phyloP scores from a whole-genome alignment of 176 grass and related monocot genomes.

The Juncus effusus region DNA sequence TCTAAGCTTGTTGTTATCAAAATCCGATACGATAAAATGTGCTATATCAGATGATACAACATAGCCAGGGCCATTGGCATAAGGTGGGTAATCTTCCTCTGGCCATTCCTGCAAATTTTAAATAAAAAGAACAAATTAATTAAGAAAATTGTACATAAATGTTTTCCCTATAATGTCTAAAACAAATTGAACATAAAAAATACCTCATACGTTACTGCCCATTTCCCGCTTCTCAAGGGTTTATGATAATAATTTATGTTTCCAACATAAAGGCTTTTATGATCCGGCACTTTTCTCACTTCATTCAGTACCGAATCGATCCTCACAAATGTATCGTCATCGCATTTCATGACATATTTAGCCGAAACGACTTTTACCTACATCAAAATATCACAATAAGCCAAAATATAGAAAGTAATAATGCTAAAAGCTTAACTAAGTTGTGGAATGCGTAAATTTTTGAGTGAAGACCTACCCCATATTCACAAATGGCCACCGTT shows the following conservation, averaged over 20 bases:
- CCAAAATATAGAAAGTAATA: neutral
- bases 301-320: constrained; percentile 53
- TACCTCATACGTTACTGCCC: constrained; percentile 86
- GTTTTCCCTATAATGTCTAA: neutral
- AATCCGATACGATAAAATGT: constrained; percentile 50
- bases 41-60: constrained; percentile 82
- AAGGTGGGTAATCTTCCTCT: constrained; percentile 77
- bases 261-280: constrained; percentile 65
- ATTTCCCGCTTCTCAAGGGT: constrained; percentile 69
- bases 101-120: constrained; percentile 77
- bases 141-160: neutral
- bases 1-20: constrained; percentile 49
- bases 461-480: constrained; percentile 46
- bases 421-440: constrained; percentile 14
- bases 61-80: constrained; percentile 97
- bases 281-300: constrained; percentile 56
- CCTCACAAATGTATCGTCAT: constrained; percentile 82
- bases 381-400: constrained; percentile 26
- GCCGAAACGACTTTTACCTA: constrained; percentile 58
- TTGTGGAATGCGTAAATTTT: neutral
- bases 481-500: constrained; percentile 80
- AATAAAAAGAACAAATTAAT: neutral
- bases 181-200: constrained; percentile 13
- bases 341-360: constrained; percentile 74
- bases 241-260: constrained; percentile 74